Evolutionary conservation across 2,329 filamentous ascomycete genomes (phyloP).

Genomic region (Akanthomyces uredinophilus): DNA sequence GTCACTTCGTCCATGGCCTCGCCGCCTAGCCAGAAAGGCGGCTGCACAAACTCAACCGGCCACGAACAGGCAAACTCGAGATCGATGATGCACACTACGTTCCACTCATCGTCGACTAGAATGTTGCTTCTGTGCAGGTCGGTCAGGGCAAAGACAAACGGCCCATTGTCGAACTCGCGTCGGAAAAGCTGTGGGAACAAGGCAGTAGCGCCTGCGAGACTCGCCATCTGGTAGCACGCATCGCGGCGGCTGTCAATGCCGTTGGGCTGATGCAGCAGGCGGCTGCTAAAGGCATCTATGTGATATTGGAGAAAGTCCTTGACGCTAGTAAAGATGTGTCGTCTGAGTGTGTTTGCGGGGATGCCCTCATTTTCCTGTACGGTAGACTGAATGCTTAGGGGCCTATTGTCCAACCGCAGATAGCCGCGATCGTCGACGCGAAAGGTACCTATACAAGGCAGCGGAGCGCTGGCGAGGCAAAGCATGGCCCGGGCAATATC

Average conservation of each 20-base stretch:
- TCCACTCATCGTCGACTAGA: slow-evolving; percentile 30
- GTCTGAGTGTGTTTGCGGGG: neutral
- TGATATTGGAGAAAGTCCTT: slow-evolving; percentile 17
- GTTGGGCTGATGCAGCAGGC: slow-evolving; percentile 19
- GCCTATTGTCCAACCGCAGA: slow-evolving; percentile 24
- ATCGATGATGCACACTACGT: slow-evolving; percentile 28
- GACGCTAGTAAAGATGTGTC: slow-evolving; percentile 16
- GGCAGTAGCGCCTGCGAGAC: slow-evolving; percentile 16
- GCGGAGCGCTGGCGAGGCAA: slow-evolving; percentile 25
- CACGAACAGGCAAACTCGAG: slow-evolving; percentile 28
- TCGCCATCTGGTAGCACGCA: slow-evolving; percentile 17
- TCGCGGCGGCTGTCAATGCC: slow-evolving; percentile 16
- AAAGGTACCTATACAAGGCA: slow-evolving; percentile 25
- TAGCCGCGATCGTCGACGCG: slow-evolving; percentile 26
- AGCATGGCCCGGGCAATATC: slow-evolving; percentile 26
- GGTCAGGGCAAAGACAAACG: slow-evolving; percentile 26
- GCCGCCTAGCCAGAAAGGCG: slow-evolving; percentile 29
- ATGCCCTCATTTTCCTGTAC: slow-evolving; percentile 18
- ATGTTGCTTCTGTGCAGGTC: slow-evolving; percentile 31
- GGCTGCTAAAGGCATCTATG: slow-evolving; percentile 17
- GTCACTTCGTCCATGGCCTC: slow-evolving; percentile 14
- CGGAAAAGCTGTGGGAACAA: slow-evolving; percentile 20
- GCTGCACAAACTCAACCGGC: slow-evolving; percentile 23
- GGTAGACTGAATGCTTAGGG: slow-evolving; percentile 14
- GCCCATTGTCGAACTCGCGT: slow-evolving; percentile 21